Base-by-base conservation (phyloP, 129 eudicot species). In the Flaveria brownii region DNA sequence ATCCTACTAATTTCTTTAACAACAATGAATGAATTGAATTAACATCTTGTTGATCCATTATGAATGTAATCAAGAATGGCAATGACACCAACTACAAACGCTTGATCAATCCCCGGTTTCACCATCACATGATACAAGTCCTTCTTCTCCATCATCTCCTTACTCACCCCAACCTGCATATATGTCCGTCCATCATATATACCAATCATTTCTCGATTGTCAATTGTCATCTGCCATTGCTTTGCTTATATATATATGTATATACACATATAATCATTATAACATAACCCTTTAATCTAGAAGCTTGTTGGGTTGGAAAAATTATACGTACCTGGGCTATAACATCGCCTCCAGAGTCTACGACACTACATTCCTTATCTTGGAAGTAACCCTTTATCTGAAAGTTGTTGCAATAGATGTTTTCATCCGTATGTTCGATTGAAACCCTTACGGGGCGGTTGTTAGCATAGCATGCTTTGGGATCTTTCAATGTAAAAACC, bases 61-160 rank as follows among this genome's bases (percentile, higher is more conserved):
- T 88, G 85, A 66, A 91, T 89, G 82, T 94, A 91, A 71, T 94
- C 97, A 82, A 94, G 96, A 77, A 94, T 81, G 16, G 93, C 96
- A 69, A 94, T 89, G 61, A 94, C 93, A 76, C 98, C 98, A 15
- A 94, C 77, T 42, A 94, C 89, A 79, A 94, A 91, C 4, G 93
- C 97, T 74, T 91, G 98, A 87, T 94, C 98, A 7, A 94, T 81
- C 70, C 98, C 98, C 0, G 97, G 82, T 50, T 85, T 87, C 50
- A 94, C 87, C 41, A 79, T 75, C 25, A 94, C 93, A 57, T 84
- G 87, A 80, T 88, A 94, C 1, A 94, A 11, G 75, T 94, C 98
- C 30, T 87, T 91, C 47, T 85, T 83, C 74, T 68, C 79, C 62
- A 79, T 82, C 69, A 87, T 39, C 42, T 87, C 96, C 46, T 82